Conservation (phyloP, 1,139 yeast species). For the Zygotorulaspora mrakii region DNA sequence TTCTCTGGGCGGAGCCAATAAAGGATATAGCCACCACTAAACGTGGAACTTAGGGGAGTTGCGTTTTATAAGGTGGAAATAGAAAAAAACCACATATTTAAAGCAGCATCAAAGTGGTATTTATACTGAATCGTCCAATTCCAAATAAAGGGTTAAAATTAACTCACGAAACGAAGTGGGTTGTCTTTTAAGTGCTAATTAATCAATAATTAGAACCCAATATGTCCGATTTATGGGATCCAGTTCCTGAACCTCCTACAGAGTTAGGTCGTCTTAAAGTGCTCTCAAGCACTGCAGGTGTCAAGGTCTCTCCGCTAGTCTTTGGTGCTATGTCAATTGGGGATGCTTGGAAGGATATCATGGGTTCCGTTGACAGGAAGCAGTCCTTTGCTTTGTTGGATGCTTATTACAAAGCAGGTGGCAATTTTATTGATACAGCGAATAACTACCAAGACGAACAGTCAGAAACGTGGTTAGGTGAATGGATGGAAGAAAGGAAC, state of each 20-base stretch:
- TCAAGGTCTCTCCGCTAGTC: conserved; percentile 29
- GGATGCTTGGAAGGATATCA: conserved; percentile 20
- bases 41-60: no score
- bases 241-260: conserved; percentile 19
- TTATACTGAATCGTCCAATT: no score
- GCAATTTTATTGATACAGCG: conserved; percentile 31
- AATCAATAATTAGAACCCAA: no score
- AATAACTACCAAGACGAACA: conserved; percentile 25
- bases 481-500: conserved; percentile 14
- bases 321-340: conserved; percentile 33
- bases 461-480: conserved; percentile 19
- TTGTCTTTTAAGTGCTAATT: no score
- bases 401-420: conserved; percentile 24
- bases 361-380: conserved; percentile 24
- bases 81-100: no score
- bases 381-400: conserved; percentile 24
- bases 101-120: no score
- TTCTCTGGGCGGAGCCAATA: no score
- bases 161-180: no score
- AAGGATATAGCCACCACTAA: no score
- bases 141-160: no score
- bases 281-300: conserved; percentile 26
- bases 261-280: conserved; percentile 18
- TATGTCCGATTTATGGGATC: conserved; percentile 14
- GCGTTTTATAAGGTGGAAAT: no score